Conservation (phyloP, 1,284 basidiomycete species). For the Sporisorium iseilematis-ciliati region DNA sequence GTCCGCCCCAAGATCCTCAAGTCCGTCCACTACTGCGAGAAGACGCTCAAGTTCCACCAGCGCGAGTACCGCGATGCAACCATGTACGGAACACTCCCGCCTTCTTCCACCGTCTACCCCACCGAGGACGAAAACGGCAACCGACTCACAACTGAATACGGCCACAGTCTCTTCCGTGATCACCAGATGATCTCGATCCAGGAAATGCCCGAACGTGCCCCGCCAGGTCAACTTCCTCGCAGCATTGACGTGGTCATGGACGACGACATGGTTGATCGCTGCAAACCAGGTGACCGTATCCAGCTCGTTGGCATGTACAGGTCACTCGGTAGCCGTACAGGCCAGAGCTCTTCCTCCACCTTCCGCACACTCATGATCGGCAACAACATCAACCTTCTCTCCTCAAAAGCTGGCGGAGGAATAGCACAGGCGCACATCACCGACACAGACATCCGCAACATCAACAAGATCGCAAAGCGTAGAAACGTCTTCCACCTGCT, state of each 20-base stretch:
- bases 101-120: conserved; percentile 74
- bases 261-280: conserved; percentile 95
- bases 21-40: conserved; percentile 93
- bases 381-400: conserved; percentile 96
- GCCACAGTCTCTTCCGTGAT: conserved; percentile 91
- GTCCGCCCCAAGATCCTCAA: conserved; percentile 98
- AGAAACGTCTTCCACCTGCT: conserved; percentile 88
- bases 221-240: conserved; percentile 93
- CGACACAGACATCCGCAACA: conserved; percentile 93
- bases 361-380: conserved; percentile 96
- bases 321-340: conserved; percentile 85
- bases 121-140: conserved; percentile 91
- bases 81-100: conserved; percentile 79
- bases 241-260: conserved; percentile 96
- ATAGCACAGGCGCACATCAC: conserved; percentile 93
- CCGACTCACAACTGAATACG: conserved; percentile 90
- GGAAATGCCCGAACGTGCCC: conserved; percentile 99
- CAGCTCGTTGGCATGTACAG: conserved; percentile 96
- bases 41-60: conserved; percentile 85
- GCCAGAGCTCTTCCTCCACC: conserved; percentile 75
- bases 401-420: conserved; percentile 94
- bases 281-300: conserved; percentile 97
- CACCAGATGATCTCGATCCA: conserved; percentile 98
- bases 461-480: conserved; percentile 89
- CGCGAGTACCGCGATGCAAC: conserved; percentile 94